Evolutionary conservation across 2,329 filamentous ascomycete genomes (phyloP).

Genomic region (Sporothrix brasiliensis): DNA sequence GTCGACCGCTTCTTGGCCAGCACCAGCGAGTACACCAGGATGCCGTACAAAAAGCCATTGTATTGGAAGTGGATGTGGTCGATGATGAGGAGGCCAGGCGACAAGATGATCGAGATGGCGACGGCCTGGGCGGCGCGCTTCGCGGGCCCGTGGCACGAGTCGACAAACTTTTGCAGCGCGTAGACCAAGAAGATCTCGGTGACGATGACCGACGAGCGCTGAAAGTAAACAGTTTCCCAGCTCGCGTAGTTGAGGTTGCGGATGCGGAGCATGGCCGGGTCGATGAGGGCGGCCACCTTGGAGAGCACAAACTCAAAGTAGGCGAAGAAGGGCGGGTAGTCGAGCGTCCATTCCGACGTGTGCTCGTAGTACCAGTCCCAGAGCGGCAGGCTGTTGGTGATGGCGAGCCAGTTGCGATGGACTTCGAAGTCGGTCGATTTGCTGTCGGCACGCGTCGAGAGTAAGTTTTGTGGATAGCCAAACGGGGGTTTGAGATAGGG

Average conservation of each 20-base stretch:
- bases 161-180: conserved; percentile 78
- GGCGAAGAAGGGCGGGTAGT: conserved; percentile 98
- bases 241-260: conserved; percentile 83
- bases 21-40: conserved; percentile 84
- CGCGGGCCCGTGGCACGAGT: conserved; percentile 64
- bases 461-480: neutral
- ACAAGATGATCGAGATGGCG: conserved; percentile 85
- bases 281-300: conserved; percentile 73
- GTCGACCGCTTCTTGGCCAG: conserved; percentile 75
- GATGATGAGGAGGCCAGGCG: conserved; percentile 91
- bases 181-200: conserved; percentile 84
- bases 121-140: conserved; percentile 81
- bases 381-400: conserved; percentile 84
- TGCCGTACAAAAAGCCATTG: conserved; percentile 93
- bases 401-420: conserved; percentile 96
- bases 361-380: conserved; percentile 96
- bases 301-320: conserved; percentile 94
- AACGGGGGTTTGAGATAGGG: neutral
- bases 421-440: conserved; percentile 99
- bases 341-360: conserved; percentile 98
- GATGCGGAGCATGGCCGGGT: conserved; percentile 80
- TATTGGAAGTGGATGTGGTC: conserved; percentile 99
- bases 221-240: conserved; percentile 93
- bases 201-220: conserved; percentile 81
- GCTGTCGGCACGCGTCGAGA: conserved; percentile 53